Base-by-base conservation (phyloP, 192 early-diverging fungal genomes). In the Coemansia sp. region DNA sequence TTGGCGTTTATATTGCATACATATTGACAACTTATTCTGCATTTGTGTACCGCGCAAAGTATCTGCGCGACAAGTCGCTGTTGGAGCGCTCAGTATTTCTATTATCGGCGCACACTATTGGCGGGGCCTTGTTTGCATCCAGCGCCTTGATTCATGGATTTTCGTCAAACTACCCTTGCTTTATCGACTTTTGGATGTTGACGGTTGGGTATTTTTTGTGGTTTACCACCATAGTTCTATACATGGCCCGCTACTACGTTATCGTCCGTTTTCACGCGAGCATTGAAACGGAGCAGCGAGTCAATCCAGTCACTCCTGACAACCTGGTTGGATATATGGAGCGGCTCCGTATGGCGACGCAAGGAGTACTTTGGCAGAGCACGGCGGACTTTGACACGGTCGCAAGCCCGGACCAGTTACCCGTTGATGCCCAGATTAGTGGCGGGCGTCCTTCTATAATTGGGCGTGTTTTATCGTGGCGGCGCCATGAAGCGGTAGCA, bases 241-340 rank as follows among this genome's bases (percentile, higher is more conserved):
- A 53, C 54, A 73, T 78, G 71, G 7, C 65, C 14, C 76, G 71
- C 9, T 70, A 69, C 63, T 78, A 73, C 16, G 59, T 72, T 4
- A 16, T 63, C 19, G 44, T 51, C 8, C 63, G 67, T 9, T 45
- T 42, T 6, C 70, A 78, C 16, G 42, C 63, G 10, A 48, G 19
- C 3, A 57, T 78, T 21, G 70, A 59, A 10, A 35, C 44, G 21
- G 67, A 78, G 59, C 54, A 59, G 8, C 70, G 76, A 2, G 61
- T 73, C 21, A 78, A 72, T 34, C 67, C 71, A 14, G 76, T 78
- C 16, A 73, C 70, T 3, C 70, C 71, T 11, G 71, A 78, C 17
- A 78, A 78, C 60, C 57, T 78, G 19, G 34, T 78, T n/a, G 67
- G 53, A 6, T 69, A 78, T 17, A 29, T 69, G 29, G 17, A 0